phyloP scores from a whole-genome alignment of 2,329 filamentous ascomycete species.

The Didymella keratinophila region DNA sequence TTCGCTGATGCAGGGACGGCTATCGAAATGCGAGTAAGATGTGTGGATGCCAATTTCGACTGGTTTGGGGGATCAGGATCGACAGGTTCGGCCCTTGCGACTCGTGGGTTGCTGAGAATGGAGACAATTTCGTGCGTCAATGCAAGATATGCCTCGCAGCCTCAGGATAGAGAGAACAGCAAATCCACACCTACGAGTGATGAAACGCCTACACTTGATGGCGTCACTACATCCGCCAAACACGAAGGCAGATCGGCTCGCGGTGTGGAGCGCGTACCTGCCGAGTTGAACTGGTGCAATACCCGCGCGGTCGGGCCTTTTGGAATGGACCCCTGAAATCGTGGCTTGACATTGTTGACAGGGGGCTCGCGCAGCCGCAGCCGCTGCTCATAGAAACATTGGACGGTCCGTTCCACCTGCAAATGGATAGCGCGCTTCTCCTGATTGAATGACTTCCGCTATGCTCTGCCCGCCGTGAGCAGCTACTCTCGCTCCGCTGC shows the following conservation, averaged over 20 bases:
- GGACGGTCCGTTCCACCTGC: constrained; percentile 11
- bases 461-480: constrained; percentile 45
- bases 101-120: neutral
- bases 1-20: constrained; percentile 6
- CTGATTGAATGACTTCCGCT: constrained; percentile 19
- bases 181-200: neutral
- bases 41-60: constrained; percentile 20
- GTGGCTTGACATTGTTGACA: constrained; percentile 22
- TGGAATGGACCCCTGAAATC: constrained; percentile 16
- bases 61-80: constrained; percentile 18
- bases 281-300: constrained; percentile 10
- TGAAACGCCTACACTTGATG: constrained; percentile 10
- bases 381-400: constrained; percentile 14
- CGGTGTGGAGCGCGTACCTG: constrained; percentile 17
- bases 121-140: neutral
- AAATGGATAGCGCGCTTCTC: constrained; percentile 23
- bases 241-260: constrained; percentile 7
- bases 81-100: constrained; percentile 11
- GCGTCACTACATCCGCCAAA: constrained; percentile 17
- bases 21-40: constrained; percentile 16
- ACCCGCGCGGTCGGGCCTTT: constrained; percentile 15
- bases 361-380: constrained; percentile 7
- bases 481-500: constrained; percentile 35
- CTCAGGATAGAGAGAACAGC: neutral
- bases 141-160: neutral